Evolutionary conservation across 805 yeast genomes (phyloP), one percentile per base, ranked within the genome.

Genomic region (Monosporozyma unispora): DNA sequence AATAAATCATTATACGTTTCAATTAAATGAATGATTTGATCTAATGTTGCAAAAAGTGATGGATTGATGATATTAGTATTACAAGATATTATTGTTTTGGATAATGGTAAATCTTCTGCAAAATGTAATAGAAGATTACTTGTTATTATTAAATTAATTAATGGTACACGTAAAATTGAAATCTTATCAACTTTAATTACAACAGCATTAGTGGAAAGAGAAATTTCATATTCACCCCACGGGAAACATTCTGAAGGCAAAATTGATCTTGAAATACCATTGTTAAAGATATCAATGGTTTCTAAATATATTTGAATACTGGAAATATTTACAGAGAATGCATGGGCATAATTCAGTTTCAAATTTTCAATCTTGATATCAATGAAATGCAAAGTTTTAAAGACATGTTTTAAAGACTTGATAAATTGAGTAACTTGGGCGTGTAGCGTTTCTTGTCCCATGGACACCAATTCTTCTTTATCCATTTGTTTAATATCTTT

Each of bases 291-390:
- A 38, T 50, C 48, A 6, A 62, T 55, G 4, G 62, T 52, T 48
- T 60, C 62, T n/a, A 58, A 12, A 37, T 57, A 54, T 18, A 64
- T 39, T 33, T 59, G 62, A 8, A 62, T 51, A 37, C 63, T 59
- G 4, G 70, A 65, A 35, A 62, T 52, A 19, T 51, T 55, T 8
- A 66, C 29, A 3, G 49, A 46, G 8, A 55, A 28, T 8, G 50
- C 25, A 16, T 56, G 43, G 3, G 54, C 45, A 31, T 59, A 54
- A 0, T 46, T 47, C 2, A 67, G 12, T 12, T 45, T 54, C 3
- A 65, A 48, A 46, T 64, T 62, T 51, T 65, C 69, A 6, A 67
- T 46, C 43, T 66, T 64, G 2, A 66, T 44, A 48, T 65, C 69
- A 19, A 64, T 35, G 7, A 60, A 50, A 28, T 58, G 56, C 11